These are phyloP conservation scores for Candida railenensis DNA, from an alignment of 805 yeast species.

Conservation along the genomic window DNA sequence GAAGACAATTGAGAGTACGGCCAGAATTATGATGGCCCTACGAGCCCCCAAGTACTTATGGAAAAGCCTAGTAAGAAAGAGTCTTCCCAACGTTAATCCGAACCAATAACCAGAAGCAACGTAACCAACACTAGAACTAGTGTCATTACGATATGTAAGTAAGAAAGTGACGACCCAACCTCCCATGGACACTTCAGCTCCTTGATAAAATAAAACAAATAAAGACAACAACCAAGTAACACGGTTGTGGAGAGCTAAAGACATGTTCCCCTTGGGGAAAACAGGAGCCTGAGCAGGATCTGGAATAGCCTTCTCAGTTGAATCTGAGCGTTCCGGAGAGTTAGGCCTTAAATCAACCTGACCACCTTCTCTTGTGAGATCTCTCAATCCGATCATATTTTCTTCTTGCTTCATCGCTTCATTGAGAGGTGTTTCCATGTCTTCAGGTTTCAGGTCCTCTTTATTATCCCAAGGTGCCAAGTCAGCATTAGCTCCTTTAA, in stretches of 20 bases:
- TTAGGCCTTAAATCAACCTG: background rate
- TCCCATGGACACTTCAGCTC: constrained; percentile 67
- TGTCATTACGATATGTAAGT: constrained; percentile 54
- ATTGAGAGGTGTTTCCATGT: constrained; percentile 2
- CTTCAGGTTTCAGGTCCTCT: constrained; percentile 2
- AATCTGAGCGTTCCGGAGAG: background rate
- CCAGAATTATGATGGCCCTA: constrained; percentile 39
- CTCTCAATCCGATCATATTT: constrained; percentile 2
- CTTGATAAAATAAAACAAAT: constrained; percentile 62
- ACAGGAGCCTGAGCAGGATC: background rate
- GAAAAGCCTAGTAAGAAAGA: constrained; percentile 44
- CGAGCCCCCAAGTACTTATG: constrained; percentile 43
- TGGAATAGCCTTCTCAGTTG: background rate
- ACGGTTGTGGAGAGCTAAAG: constrained; percentile 37
- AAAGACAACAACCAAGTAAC: constrained; percentile 49
- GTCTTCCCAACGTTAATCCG: constrained; percentile 66
- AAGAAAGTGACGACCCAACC: constrained; percentile 72
- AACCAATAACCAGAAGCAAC: constrained; percentile 72
- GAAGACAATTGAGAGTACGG: constrained; percentile 33
- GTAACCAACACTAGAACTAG: constrained; percentile 50
- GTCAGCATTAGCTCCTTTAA: constrained; percentile 49
- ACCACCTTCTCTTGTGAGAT: constrained; percentile 2
- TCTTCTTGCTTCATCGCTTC: background rate
- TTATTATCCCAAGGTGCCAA: constrained; percentile 33
- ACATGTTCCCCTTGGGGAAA: constrained; percentile 20